These are phyloP conservation scores for Pseudocercospora fuligena DNA, from an alignment of 2,329 filamentous ascomycete species.

Conservation along the genomic window DNA sequence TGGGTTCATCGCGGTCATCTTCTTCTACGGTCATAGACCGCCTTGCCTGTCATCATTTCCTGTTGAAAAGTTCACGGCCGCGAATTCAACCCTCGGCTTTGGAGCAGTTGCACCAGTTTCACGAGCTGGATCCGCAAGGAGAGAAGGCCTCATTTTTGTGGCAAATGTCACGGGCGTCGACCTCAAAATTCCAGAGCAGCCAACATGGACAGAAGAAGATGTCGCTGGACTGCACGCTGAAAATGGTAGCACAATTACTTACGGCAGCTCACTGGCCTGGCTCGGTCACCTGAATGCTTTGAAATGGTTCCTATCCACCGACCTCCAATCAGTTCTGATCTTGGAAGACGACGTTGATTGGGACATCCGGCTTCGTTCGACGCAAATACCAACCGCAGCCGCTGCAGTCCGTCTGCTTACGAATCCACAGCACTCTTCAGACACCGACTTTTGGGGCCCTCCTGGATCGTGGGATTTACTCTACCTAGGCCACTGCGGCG, in stretches of 20 bases:
- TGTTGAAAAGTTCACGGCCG: not conserved
- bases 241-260: slow-evolving; percentile 40
- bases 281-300: slow-evolving; percentile 47
- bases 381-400: slow-evolving; percentile 49
- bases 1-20: not conserved
- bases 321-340: slow-evolving; percentile 48
- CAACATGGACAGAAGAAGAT: slow-evolving; percentile 45
- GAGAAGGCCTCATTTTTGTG: slow-evolving; percentile 43
- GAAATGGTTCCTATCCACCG: slow-evolving; percentile 47
- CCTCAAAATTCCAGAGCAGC: slow-evolving; percentile 46
- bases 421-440: slow-evolving; percentile 37
- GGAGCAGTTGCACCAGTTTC: slow-evolving; percentile 47
- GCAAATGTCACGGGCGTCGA: slow-evolving; percentile 46
- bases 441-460: slow-evolving; percentile 46
- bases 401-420: slow-evolving; percentile 42
- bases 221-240: slow-evolving; percentile 36
- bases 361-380: slow-evolving; percentile 50
- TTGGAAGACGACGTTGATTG: slow-evolving; percentile 54
- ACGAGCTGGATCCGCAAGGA: slow-evolving; percentile 41
- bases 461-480: slow-evolving; percentile 46
- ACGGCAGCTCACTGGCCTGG: slow-evolving; percentile 48
- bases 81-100: slow-evolving; percentile 32
- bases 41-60: not conserved
- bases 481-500: slow-evolving; percentile 50
- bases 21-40: not conserved